phyloP scores from a whole-genome alignment of 2,329 filamentous ascomycete species.

The Hypoxylon sp. region DNA sequence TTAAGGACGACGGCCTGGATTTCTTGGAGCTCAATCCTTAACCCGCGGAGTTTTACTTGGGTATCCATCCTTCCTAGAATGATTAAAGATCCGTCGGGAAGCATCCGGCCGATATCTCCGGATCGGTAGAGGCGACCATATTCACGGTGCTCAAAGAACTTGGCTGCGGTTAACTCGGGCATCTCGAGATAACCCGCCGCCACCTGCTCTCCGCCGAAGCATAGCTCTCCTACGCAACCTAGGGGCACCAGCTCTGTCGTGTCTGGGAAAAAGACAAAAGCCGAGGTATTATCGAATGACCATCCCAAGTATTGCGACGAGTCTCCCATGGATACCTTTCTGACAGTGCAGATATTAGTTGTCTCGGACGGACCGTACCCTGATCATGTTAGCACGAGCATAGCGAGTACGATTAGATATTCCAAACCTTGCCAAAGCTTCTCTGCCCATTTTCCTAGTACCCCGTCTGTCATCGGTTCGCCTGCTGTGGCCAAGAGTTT shows the following conservation, averaged over 20 bases:
- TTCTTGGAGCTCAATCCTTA: constrained; percentile 84
- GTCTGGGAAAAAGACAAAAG: constrained; percentile 70
- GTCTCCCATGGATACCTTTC: constrained; percentile 71
- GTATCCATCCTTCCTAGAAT: constrained; percentile 82
- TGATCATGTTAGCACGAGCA: constrained; percentile 42
- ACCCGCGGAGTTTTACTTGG: constrained; percentile 86
- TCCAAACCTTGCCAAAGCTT: constrained; percentile 77
- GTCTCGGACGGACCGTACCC: constrained; percentile 88
- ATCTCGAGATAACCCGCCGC: constrained; percentile 78
- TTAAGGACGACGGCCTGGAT: constrained; percentile 75
- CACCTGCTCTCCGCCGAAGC: constrained; percentile 88
- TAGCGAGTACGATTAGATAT: neutral
- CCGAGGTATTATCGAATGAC: constrained; percentile 81
- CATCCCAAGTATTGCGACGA: constrained; percentile 82
- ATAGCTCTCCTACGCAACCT: constrained; percentile 85
- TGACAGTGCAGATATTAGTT: constrained; percentile 88
- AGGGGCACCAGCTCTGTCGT: constrained; percentile 71
- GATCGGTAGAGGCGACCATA: constrained; percentile 85
- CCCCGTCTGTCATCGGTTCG: constrained; percentile 81
- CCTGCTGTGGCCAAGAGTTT: constrained; percentile 85
- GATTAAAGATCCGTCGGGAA: constrained; percentile 81
- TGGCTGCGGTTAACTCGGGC: constrained; percentile 72
- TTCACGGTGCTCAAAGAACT: constrained; percentile 77
- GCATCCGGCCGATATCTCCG: constrained; percentile 85
- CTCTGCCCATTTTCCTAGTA: constrained; percentile 77